Evolutionary conservation across 495 filamentous ascomycete genomes (phyloP), one percentile per base, ranked within the genome.

Genomic region (Letharia columbiana): DNA sequence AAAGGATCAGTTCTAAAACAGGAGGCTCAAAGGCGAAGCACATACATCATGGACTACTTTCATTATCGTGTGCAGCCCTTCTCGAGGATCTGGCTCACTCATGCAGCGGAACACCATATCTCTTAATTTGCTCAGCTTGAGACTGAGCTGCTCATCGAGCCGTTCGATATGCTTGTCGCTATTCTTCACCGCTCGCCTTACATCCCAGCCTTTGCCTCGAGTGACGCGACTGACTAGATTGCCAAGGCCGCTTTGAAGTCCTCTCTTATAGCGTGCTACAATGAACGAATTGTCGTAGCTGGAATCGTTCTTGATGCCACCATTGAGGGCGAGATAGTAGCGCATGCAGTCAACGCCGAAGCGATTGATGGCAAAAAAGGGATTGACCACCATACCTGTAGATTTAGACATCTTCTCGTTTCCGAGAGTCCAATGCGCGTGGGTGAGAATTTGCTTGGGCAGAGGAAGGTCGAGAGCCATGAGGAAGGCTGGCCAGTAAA

Each of bases 401-500:
- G 89, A 93, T 75, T 98, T 98, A 41, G 92, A 90, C 94, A 98
- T 98, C 74, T 98, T 98, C 68, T 84, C 81, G 52, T 80, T 81
- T 62, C 89, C 89, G 74, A 98, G 86, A 3, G 92, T 94, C 94
- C 94, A 98, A 73, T 98, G 95, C 1, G 87, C 91, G 71, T 98
- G 94, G 28, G 90, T 89, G 0, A 98, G 81, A 31, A 98, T 82
- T 62, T 86, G 85, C 69, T 87, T 88, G 8, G 94, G 93, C n/a
- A 89, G 75, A 2, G 92, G 88, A 4, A 98, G 78, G 66, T 88
- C 87, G 37, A 98, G 79, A 6, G 93, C 93, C 79, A 98, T 86
- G 40, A 98, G 87, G 71, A 98, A 88, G 3, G 94, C 94, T 1
- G 94, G 94, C 94, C 94, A 98, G 80, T 98, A 98, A 37, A 98